Base-by-base conservation (phyloP, 139 green algal species). In the Chlorella sp. region DNA sequence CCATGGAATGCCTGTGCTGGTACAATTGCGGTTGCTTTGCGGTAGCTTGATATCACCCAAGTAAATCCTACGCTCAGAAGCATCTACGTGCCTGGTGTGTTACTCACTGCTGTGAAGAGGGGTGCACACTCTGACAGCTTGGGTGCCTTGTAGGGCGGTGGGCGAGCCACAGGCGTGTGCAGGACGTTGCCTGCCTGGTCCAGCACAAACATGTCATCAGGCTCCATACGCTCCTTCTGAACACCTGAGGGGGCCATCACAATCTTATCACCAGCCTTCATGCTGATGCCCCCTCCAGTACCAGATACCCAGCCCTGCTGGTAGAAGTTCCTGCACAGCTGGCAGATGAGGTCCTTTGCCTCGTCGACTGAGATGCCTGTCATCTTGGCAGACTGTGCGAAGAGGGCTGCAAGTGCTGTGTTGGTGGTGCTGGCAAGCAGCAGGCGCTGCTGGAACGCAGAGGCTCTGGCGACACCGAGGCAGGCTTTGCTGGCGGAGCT, bases 181-280 rank as follows among this genome's bases (percentile, higher is more conserved):
- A 91, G 3, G 6, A 96, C 74, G 0, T 86, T 78, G 34, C 91
- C 94, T 32, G 82, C 70, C 5, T 26, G 31, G 68, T 96, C 86
- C 71, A 98, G 79, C 29, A 98, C 92, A 69, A 95, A 98, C 90
- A 98, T 97, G 83, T 98, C 94, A 20, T 87, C 82, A 0, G 91
- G 73, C 64, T 85, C 31, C 94, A 98, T 98, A 1, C 94, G 82
- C 86, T 98, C 94, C 85, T 98, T 98, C 74, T 98, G 94, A 34
- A 97, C 92, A 30, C 92, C 90, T 1, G 81, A 93, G 27, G 92
- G 92, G 4, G 93, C 85, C 91, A 97, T 96, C 1, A 95, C 89
- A 31, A 97, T 95, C 30, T 66, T 1, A 0, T 74, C 61, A 29
- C 74, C 78, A 1, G 88, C 80, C 60, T 92, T 93, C 31, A 97